Conservation (phyloP, 805 yeast species). For the Torulaspora delbrueckii region DNA sequence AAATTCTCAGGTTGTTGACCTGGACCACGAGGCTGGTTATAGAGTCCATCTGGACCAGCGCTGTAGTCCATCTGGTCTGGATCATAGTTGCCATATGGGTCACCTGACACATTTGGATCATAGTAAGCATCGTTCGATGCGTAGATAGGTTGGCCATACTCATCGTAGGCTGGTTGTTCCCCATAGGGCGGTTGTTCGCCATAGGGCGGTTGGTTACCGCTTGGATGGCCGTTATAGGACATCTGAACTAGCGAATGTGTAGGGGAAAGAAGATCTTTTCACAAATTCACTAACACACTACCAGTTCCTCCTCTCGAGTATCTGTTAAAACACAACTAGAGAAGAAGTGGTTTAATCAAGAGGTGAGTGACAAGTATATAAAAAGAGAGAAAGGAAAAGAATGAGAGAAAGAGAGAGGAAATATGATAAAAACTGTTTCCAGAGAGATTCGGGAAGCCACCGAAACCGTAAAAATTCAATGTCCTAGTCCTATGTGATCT, state of each 20-base stretch:
- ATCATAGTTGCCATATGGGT: slow-evolving; percentile 38
- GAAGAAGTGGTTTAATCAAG: not conserved
- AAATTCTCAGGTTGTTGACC: slow-evolving; percentile 55
- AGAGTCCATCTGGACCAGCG: slow-evolving; percentile 42
- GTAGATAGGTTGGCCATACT: slow-evolving; percentile 42
- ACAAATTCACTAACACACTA: not conserved
- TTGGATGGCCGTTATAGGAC: slow-evolving; percentile 28
- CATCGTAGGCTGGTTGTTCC: slow-evolving; percentile 31
- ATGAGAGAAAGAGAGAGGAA: not conserved
- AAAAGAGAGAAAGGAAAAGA: not conserved
- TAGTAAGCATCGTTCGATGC: slow-evolving; percentile 37
- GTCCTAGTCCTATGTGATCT: not conserved
- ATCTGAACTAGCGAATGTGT: slow-evolving; percentile 12
- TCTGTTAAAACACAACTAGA: not conserved
- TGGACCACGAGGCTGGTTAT: slow-evolving; percentile 49
- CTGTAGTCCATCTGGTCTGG: slow-evolving; percentile 41
- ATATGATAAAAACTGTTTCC: not conserved
- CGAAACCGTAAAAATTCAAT: not conserved
- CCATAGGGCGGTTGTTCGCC: slow-evolving; percentile 34
- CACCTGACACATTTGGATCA: slow-evolving; percentile 34
- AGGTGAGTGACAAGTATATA: not conserved
- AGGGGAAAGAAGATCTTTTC: not conserved
- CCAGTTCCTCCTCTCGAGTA: not conserved
- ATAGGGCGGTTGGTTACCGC: slow-evolving; percentile 26
- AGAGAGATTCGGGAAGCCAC: not conserved